These are phyloP conservation scores for Pyrus betulifolia DNA, from an alignment of 306 rosid genomes.

Conservation along the genomic window DNA sequence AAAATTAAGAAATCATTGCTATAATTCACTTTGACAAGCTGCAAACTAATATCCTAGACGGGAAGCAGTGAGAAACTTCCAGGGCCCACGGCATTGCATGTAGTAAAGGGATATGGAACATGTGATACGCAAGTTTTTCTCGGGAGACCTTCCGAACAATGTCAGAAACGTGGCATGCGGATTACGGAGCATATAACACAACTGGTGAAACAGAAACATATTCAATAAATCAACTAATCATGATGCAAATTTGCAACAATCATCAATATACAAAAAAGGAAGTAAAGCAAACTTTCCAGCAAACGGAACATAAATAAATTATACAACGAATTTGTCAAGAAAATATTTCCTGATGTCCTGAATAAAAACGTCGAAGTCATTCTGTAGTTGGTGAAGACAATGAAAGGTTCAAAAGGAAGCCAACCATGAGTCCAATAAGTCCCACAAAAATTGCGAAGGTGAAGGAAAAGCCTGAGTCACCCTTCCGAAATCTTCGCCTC, in stretches of 20 bases:
- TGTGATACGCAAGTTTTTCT: too few relatives aligned
- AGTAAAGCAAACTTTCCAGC: constrained; percentile 1
- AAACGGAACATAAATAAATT: not conserved
- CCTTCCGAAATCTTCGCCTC: constrained; percentile 49
- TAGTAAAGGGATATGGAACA: too few relatives aligned
- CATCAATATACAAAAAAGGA: constrained; percentile 17
- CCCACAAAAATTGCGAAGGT: constrained; percentile 66
- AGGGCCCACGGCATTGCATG: too few relatives aligned
- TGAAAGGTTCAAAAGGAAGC: constrained; percentile 68
- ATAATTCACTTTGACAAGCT: not conserved
- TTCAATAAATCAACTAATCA: constrained; percentile 10
- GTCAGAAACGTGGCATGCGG: not conserved
- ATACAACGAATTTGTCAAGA: constrained; percentile 16
- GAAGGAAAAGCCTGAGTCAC: constrained; percentile 68
- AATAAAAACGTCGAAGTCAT: not conserved
- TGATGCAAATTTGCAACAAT: constrained; percentile 6
- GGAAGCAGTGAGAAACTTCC: not conserved
- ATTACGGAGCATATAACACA: too few relatives aligned
- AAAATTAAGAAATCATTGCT: fast-evolving
- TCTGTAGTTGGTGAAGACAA: constrained; percentile 53
- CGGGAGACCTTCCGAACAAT: not conserved
- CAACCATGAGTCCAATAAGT: constrained; percentile 67
- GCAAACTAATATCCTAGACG: not conserved
- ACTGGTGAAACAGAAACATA: not conserved
- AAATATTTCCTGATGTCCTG: not conserved